Evolutionary conservation across 2,329 filamentous ascomycete genomes (phyloP).

Genomic region (Allantophomopsis cytisporea): DNA sequence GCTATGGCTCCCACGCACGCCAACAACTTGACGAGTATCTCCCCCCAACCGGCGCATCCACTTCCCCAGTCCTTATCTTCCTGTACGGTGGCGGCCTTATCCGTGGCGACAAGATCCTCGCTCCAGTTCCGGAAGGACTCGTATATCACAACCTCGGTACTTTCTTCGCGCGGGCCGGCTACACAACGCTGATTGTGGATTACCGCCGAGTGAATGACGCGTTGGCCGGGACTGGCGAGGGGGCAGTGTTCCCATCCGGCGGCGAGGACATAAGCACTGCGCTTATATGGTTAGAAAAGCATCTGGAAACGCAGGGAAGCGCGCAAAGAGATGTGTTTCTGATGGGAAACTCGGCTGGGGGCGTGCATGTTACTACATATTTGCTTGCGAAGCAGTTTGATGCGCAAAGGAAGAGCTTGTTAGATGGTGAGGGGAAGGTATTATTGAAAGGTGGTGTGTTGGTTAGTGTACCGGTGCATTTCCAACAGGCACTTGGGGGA

Average conservation of each 20-base stretch:
- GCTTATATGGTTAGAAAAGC: constrained; percentile 9
- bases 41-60: constrained; percentile 1
- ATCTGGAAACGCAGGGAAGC: constrained; percentile 1
- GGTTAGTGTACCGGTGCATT: constrained; percentile 12
- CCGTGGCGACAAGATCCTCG: constrained; percentile 11
- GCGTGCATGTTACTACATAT: constrained; percentile 15
- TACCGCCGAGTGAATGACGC: constrained; percentile 13
- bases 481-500: constrained; percentile 2
- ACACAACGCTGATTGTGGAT: constrained; percentile 13
- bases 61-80: constrained; percentile 14
- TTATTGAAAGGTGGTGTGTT: constrained; percentile 10
- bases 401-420: constrained; percentile 7
- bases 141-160: constrained; percentile 16
- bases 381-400: constrained; percentile 10
- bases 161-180: constrained; percentile 13
- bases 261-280: constrained; percentile 14
- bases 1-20: constrained; percentile 15
- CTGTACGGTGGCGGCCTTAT: constrained; percentile 16
- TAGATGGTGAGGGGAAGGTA: constrained; percentile 3
- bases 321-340: constrained; percentile 11
- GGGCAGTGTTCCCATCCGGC: constrained; percentile 10
- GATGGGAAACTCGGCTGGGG: constrained; percentile 17
- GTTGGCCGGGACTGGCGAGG: constrained; percentile 1
- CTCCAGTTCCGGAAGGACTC: constrained; percentile 7
- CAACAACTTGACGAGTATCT: constrained; percentile 16